Conservation (phyloP, 2,329 filamentous ascomycete genomes). For the Aspergillus thermomutatus region DNA sequence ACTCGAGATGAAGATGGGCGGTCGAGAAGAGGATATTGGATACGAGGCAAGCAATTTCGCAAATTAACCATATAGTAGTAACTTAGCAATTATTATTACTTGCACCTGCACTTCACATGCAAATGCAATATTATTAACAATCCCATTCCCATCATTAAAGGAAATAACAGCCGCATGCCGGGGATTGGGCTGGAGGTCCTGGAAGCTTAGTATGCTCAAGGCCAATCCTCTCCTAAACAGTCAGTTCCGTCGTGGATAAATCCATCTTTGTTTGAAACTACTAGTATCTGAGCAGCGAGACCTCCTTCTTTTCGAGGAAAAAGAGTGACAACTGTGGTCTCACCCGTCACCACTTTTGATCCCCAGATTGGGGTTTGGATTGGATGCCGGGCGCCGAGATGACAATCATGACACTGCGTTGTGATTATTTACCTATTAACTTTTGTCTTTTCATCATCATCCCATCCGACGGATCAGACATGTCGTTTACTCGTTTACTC, state of each 20-base stretch:
- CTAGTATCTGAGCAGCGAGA: background rate
- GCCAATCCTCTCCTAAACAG: background rate
- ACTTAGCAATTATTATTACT: too few relatives aligned
- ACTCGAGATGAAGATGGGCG: too few relatives aligned
- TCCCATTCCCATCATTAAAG: background rate
- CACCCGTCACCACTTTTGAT: background rate
- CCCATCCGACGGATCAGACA: background rate
- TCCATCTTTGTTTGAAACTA: background rate
- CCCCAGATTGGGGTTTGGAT: background rate
- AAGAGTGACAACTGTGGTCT: background rate
- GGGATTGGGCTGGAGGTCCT: background rate
- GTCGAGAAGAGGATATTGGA: background rate
- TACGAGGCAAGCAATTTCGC: background rate
- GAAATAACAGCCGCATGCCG: background rate
- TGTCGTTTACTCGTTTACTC: background rate
- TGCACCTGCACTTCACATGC: background rate
- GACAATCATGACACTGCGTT: background rate
- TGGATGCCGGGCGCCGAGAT: background rate
- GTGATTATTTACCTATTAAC: background rate
- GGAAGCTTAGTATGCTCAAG: background rate
- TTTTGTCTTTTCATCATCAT: background rate
- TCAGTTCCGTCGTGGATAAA: background rate
- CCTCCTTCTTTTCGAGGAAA: background rate
- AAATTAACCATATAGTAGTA: background rate
- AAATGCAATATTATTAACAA: background rate